Conservation (phyloP, 2,329 filamentous ascomycete species). For the Stemphylium vesicarium region DNA sequence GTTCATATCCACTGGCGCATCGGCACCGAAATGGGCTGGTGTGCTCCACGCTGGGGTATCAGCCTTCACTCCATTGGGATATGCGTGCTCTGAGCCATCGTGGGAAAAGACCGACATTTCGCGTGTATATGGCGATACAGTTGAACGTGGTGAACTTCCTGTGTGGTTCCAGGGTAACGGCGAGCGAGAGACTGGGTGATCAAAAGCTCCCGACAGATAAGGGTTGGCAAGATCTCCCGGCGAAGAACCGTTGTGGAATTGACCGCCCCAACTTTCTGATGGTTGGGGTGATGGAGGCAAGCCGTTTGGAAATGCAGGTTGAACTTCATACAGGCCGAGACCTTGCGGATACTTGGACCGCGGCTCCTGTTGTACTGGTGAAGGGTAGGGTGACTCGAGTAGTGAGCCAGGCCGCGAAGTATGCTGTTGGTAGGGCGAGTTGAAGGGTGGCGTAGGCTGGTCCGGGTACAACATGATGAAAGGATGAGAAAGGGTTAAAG, state of each 20-base stretch:
- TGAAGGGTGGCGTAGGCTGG: slow-evolving; percentile 44
- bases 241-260: slow-evolving; percentile 35
- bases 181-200: slow-evolving; percentile 41
- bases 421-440: slow-evolving; percentile 46
- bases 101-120: slow-evolving; percentile 46
- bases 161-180: slow-evolving; percentile 39
- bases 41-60: slow-evolving; percentile 37
- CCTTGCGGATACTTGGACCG: slow-evolving; percentile 40
- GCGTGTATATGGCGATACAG: slow-evolving; percentile 38
- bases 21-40: slow-evolving; percentile 25
- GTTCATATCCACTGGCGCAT: slow-evolving; percentile 20
- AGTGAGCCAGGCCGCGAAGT: slow-evolving; percentile 31
- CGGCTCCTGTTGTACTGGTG: slow-evolving; percentile 40
- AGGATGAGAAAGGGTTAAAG: slow-evolving; percentile 12
- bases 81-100: slow-evolving; percentile 36
- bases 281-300: slow-evolving; percentile 47
- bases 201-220: slow-evolving; percentile 42
- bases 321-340: slow-evolving; percentile 45
- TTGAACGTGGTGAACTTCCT: slow-evolving; percentile 43
- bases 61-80: slow-evolving; percentile 33
- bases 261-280: slow-evolving; percentile 41
- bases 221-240: slow-evolving; percentile 40
- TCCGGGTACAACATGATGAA: slow-evolving; percentile 36
- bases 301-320: slow-evolving; percentile 28
- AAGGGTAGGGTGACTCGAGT: slow-evolving; percentile 45